phyloP scores from a whole-genome alignment of 192 early-diverging fungal species.

The Coemansia sp. region DNA sequence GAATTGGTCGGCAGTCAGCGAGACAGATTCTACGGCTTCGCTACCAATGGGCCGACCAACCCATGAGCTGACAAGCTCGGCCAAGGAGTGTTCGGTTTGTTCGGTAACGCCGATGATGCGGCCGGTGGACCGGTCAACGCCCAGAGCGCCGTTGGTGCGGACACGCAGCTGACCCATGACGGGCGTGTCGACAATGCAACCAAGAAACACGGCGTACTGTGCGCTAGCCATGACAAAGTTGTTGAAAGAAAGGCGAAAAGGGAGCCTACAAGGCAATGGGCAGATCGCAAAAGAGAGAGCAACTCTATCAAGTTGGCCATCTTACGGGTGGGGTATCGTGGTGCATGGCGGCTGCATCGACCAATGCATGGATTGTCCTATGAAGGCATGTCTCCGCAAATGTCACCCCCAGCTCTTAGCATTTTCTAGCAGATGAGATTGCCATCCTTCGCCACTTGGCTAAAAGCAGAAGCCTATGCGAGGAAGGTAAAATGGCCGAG shows the following conservation, averaged over 20 bases:
- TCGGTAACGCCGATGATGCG: conserved; percentile 62
- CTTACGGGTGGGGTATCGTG: no score
- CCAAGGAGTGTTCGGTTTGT: neutral
- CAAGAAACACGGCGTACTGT: conserved; percentile 54
- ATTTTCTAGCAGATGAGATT: neutral
- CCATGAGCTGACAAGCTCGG: conserved; percentile 31
- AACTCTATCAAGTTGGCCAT: no score
- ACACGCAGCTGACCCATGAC: conserved; percentile 65
- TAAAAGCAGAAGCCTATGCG: neutral
- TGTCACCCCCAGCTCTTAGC: neutral
- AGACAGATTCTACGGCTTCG: conserved; percentile 10
- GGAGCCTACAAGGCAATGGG: neutral
- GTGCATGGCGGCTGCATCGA: no score
- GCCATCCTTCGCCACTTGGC: neutral
- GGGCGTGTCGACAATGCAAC: conserved; percentile 67
- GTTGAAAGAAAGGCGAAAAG: neutral
- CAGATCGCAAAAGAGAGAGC: neutral
- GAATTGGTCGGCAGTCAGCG: conserved; percentile 63
- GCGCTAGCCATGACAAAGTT: conserved; percentile 12
- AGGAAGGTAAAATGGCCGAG: neutral
- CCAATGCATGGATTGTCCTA: no score
- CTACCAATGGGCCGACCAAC: conserved; percentile 5
- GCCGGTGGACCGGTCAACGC: conserved; percentile 61
- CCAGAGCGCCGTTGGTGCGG: conserved; percentile 62
- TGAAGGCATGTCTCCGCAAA: neutral